Evolutionary conservation across 257 asterid species (phyloP), one percentile per base, ranked within the genome.

Genomic region (Capsicum rhomboideum): DNA sequence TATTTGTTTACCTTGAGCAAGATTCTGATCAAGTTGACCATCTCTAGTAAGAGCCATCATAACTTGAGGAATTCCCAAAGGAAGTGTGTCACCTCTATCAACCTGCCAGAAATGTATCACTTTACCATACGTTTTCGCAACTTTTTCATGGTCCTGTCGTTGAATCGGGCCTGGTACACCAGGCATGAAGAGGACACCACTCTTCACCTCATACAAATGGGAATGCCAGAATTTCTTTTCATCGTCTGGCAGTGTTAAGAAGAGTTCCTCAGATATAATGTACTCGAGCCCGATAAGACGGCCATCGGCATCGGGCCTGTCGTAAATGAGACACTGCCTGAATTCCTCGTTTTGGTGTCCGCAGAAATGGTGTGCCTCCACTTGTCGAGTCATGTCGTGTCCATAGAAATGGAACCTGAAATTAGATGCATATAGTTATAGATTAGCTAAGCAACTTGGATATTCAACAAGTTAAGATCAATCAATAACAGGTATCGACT

Each of bases 351-450:
- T 94, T 46, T 89, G 95, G 85, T 93, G 97, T 0, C 89, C 93
- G 59, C 98, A 96, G 83, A 87, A 96, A 85, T 96, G 99, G 95
- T 96, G 99, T 1, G 99, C 97, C 89, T 96, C 99, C 55, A 96
- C 98, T 71, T 96, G 99, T 40, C 97, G 83, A 0, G 94, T 93
- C 99, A 96, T 96, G 83, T 96, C 99, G 42, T 94, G 80, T 0
- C 92, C 98, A 21, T 96, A 96, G 92, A 93, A 94, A 87, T 96
- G 99, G 84, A 96, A 96, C 46, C 98, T 93, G 86, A 68, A 50
- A 37, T 0, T 13, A 50, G 8, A 52, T 37, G 28, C 74, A 2
- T 46, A 37, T 20, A 0, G 4, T 53, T 34, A 17, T n/a, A 79
- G 17, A 79, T 28, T 13, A 14, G 4, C 37, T 17, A 54, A 54